Percentiles rank a stretch among this genome's conserved stretches.
Evolutionary conservation across 352 stramenopile genomes (phyloP).

Genomic region (Pythium sp.): DNA sequence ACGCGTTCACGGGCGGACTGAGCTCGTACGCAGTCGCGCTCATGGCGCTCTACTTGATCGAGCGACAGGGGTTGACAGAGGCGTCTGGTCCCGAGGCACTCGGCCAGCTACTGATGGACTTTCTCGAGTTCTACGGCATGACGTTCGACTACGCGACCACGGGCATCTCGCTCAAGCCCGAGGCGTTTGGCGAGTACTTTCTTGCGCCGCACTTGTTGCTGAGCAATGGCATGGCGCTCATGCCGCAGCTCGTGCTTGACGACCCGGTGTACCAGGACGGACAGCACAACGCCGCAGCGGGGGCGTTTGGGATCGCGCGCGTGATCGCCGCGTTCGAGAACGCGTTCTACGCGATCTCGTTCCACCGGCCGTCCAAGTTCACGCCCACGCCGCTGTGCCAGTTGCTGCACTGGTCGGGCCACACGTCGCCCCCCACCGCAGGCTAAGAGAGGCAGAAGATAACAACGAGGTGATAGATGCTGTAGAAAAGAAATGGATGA

Average conservation of each 20-base stretch:
- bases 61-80: conserved; percentile 39
- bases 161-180: conserved; percentile 76
- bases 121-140: conserved; percentile 89
- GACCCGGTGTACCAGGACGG: conserved; percentile 75
- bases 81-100: conserved; percentile 28
- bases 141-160: conserved; percentile 77
- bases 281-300: conserved; percentile 75
- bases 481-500: conserved; percentile 7
- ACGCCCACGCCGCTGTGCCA: conserved; percentile 76
- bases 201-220: conserved; percentile 42
- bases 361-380: conserved; percentile 73
- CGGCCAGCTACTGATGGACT: conserved; percentile 79
- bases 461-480: neutral
- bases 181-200: conserved; percentile 80
- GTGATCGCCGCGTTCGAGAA: conserved; percentile 82
- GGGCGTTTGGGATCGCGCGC: conserved; percentile 73
- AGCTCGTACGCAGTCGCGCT: conserved; percentile 88
- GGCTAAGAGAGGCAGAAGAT: neutral
- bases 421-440: conserved; percentile 19
- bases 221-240: conserved; percentile 36
- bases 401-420: conserved; percentile 76
- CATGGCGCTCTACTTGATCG: conserved; percentile 80
- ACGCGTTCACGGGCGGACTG: conserved; percentile 86
- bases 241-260: conserved; percentile 83
- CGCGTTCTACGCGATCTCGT: conserved; percentile 73